These are phyloP conservation scores for Aspergillus asperescens DNA, from an alignment of 495 filamentous ascomycete species.

Conservation along the genomic window DNA sequence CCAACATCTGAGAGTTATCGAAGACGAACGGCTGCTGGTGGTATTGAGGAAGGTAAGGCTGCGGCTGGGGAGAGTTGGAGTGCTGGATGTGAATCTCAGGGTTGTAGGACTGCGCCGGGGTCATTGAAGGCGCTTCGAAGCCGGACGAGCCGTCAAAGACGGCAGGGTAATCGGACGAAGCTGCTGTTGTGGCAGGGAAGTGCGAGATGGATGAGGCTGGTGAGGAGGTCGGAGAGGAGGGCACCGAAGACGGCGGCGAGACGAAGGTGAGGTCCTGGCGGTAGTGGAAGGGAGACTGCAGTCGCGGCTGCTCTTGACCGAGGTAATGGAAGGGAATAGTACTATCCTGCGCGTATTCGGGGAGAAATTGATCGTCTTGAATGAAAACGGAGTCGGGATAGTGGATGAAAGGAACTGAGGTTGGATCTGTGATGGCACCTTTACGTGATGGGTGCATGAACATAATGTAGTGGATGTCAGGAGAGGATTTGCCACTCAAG, in stretches of 20 bases:
- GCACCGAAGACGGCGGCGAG: slow-evolving; percentile 40
- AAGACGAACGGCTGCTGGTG: slow-evolving; percentile 26
- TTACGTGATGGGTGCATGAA: slow-evolving; percentile 46
- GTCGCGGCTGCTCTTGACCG: slow-evolving; percentile 20
- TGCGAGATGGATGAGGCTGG: slow-evolving; percentile 37
- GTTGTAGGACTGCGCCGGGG: slow-evolving; percentile 42
- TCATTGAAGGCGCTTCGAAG: slow-evolving; percentile 47
- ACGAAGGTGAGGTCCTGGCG: slow-evolving; percentile 31
- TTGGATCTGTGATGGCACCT: slow-evolving; percentile 43
- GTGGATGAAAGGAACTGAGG: slow-evolving; percentile 24
- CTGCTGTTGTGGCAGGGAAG: slow-evolving; percentile 26
- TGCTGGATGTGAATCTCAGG: slow-evolving; percentile 36
- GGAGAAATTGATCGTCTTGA: slow-evolving; percentile 44
- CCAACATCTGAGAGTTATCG: slow-evolving; percentile 41
- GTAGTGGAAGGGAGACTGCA: slow-evolving; percentile 39
- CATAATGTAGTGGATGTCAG: slow-evolving; percentile 38
- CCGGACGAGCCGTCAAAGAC: slow-evolving; percentile 32
- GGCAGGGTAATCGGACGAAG: slow-evolving; percentile 23
- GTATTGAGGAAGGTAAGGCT: slow-evolving; percentile 20
- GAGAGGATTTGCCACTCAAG: slow-evolving; percentile 31
- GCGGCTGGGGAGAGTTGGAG: slow-evolving; percentile 29
- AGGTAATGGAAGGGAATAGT: slow-evolving; percentile 25
- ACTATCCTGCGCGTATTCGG: slow-evolving; percentile 33
- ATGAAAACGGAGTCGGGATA: slow-evolving; percentile 37
- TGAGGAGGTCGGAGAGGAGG: slow-evolving; percentile 40